Evolutionary conservation across 2,329 filamentous ascomycete genomes (phyloP), one percentile per base, ranked within the genome.

Genomic region (Diaporthe sp.): DNA sequence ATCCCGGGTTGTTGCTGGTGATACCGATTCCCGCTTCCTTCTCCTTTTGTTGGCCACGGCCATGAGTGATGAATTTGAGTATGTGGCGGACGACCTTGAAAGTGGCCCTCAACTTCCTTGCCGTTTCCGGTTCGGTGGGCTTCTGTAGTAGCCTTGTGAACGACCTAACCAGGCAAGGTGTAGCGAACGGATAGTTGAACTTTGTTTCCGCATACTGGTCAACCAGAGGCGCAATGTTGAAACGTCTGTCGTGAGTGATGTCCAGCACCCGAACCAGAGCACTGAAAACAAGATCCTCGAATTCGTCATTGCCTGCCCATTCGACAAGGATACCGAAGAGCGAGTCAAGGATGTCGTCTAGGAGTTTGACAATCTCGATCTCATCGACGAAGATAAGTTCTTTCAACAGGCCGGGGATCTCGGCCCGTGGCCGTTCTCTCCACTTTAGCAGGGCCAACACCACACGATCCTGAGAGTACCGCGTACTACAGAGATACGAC

Each of bases 41-140:
- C n/a, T 89, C 92, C 79, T 93, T 94, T 82, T 98, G 95, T 82
- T 97, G 94, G 70, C 92, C 92, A 75, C 95, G 91, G 0, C 95
- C 95, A 80, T 96, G 96, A 58, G 96, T 94, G 79, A 98, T 97
- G 84, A 99, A 98, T 81, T 97, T 98, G 79, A 98, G 90, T 76
- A 99, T 93, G 80, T 98, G 95, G 53, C 94, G 92, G 53, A 96
- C 95, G 39, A 99, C 96, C 83, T 99, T 99, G 86, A 98, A 95
- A 0, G 97, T 96, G 25, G 96, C 94, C 71, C 96, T 92, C 70
- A 99, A 88, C 80, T 95, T 95, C 57, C 96, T 91, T 22, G 96
- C 95, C 28, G 92, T 94, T 78, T 97, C 93, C 0, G 94, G 90
- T 79, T 98, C 95, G 0, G 94, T 93, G 1, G 95, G 94, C 62